Base-by-base conservation (phyloP, 2,329 filamentous ascomycete species). In the Alternaria panax region DNA sequence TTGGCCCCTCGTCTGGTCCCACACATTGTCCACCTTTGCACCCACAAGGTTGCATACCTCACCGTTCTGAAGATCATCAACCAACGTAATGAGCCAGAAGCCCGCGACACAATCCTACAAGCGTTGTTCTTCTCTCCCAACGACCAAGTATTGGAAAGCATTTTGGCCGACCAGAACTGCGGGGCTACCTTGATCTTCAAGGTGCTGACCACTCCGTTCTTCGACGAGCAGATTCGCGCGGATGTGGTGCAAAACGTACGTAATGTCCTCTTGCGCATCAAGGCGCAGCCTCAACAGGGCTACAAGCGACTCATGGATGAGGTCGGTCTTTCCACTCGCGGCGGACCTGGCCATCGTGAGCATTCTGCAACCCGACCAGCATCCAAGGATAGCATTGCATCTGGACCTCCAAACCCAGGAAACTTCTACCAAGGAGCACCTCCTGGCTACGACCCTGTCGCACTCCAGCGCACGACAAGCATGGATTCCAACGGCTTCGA, bases 281-380 rank as follows among this genome's bases (percentile, higher is more conserved):
- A 97, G 82, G 94, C 93, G 6, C 92, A 96, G 72, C 92, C 95
- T 16, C 91, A 90, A 63, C 95, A 98, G 80, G 95, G 95, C 52
- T 99, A 99, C 83, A 99, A 98, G 85, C 90, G 95, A 53, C 82
- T 99, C 60, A 99, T 99, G 95, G 95, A 99, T 72, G 95, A 99
- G 77, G 95, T 99, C 68, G 93, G 94, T 60, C 82, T 99, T 36
- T 96, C 94, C 1, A 83, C 82, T 18, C 80, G 83, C 41, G 78
- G 77, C 52, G 79, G 80, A 51, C 77, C 79, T 38, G 72, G 70
- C 25, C 71, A 76, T 54, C 74, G 76, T 22, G 76, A 78, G 22
- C 72, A 74, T 51, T 77, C 75, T 8, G 64, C 70, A n/a, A 75
- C 76, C 14, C 72, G 77, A 12, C 74, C 76, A 22, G 75, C 73